phyloP scores from a whole-genome alignment of 140 eudicot genomes.

The Flaveria floridana region DNA sequence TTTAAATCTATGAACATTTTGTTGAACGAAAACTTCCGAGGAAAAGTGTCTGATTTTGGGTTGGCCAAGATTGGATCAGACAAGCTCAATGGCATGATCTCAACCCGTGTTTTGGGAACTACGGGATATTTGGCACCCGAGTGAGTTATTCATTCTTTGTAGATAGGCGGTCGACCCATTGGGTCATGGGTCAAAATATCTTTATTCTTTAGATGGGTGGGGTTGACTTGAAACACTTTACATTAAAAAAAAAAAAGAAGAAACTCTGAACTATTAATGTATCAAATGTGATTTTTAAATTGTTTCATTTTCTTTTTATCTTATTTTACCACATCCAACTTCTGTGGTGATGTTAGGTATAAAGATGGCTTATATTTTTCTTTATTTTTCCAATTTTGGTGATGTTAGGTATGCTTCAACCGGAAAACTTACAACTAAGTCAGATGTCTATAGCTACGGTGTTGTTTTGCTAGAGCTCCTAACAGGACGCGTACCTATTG shows the following conservation, averaged over 20 bases:
- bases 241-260: neutral
- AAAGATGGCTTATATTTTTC: neutral
- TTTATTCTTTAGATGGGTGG: neutral
- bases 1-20: conserved; percentile 71
- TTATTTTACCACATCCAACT: neutral
- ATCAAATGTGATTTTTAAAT: neutral
- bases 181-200: neutral
- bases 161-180: neutral
- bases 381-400: neutral
- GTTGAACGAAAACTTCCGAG: conserved; percentile 63
- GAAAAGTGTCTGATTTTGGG: conserved; percentile 88
- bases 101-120: conserved; percentile 92
- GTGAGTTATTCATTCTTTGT: conserved; percentile 42
- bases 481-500: conserved; percentile 88
- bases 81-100: conserved; percentile 76
- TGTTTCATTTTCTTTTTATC: too few relatives aligned
- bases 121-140: conserved; percentile 96
- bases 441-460: conserved; percentile 93
- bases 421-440: conserved; percentile 88
- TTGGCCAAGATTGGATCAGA: conserved; percentile 88
- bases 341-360: too few relatives aligned
- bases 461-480: conserved; percentile 83
- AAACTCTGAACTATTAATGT: neutral
- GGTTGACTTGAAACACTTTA: neutral
- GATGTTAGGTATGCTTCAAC: conserved; percentile 72